Percentiles rank a stretch among this genome's conserved stretches.
These are phyloP conservation scores for Xylaria grammica DNA, from an alignment of 495 filamentous ascomycete genomes.

Conservation along the genomic window DNA sequence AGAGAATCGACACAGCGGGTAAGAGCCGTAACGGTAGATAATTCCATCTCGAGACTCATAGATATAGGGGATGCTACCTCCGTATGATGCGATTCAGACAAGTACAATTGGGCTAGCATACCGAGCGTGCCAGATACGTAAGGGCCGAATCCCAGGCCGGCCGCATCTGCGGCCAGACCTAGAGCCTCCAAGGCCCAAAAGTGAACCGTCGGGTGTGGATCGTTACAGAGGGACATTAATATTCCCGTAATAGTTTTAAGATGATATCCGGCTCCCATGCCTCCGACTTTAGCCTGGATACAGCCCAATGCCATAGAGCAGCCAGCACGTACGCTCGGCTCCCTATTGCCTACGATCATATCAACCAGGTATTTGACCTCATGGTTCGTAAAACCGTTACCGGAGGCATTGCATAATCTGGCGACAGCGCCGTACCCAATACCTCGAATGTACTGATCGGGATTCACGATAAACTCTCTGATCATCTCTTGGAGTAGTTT, in stretches of 20 bases:
- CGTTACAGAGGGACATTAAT: slow-evolving; percentile 91
- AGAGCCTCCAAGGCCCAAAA: slow-evolving; percentile 93
- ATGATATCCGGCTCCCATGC: slow-evolving; percentile 98
- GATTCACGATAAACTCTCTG: slow-evolving; percentile 76
- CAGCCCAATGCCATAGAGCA: slow-evolving; percentile 92
- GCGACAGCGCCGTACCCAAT: slow-evolving; percentile 89
- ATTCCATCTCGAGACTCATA: slow-evolving; percentile 86
- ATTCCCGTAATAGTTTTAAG: slow-evolving; percentile 95
- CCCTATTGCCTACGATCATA: slow-evolving; percentile 88
- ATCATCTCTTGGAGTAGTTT: slow-evolving; percentile 86
- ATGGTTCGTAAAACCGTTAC: slow-evolving; percentile 84
- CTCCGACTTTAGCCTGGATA: slow-evolving; percentile 93
- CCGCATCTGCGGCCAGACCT: slow-evolving; percentile 86
- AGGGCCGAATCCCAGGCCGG: slow-evolving; percentile 87
- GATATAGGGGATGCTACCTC: slow-evolving; percentile 77
- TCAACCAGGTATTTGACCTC: slow-evolving; percentile 93
- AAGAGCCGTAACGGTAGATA: slow-evolving; percentile 80
- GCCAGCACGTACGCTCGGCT: slow-evolving; percentile 90
- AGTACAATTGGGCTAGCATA: slow-evolving; percentile 90
- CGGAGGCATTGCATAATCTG: slow-evolving; percentile 84
- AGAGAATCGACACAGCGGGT: slow-evolving; percentile 90
- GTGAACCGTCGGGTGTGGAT: slow-evolving; percentile 95
- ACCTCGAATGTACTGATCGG: slow-evolving; percentile 83
- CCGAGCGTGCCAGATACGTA: slow-evolving; percentile 90
- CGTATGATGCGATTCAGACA: slow-evolving; percentile 86